Base-by-base conservation (phyloP, 73 alveolate species). In the Stentor coeruleus region DNA sequence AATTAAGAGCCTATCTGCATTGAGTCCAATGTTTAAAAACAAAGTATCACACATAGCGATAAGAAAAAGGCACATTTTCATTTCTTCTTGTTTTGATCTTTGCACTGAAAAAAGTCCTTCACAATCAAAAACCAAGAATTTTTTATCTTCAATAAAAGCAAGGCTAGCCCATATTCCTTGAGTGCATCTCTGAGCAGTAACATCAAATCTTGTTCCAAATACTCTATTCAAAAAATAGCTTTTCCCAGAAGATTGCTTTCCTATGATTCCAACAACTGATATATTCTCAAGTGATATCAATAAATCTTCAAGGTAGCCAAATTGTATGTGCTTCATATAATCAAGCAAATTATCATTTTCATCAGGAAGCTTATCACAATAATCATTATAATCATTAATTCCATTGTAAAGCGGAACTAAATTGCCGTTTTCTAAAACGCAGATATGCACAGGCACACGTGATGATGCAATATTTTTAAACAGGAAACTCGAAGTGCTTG, bases 151-250 rank as follows among this genome's bases (percentile, higher is more conserved):
- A 0, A 84, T 55, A 39, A 38, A 60, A 0, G 76, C 85, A 0
- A 91, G 15, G 11, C 89, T 74, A 85, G 73, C 59, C 95, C 97
- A 91, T n/a, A 91, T 90, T 2, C 97, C 97, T 58, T 91, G 94
- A 74, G 97, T 91, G 87, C 97, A 91, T 72, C 97, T 74, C 3
- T 90, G 72, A 2, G 97, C 88, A 26, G 94, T 86, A 0, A 91
- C 97, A 39, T 88, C 81, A 77, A 91, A 91, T 73, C 93, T 66
- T 73, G 94, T 89, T 30, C 97, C 97, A 76, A 91, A 88, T 4
- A 91, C 15, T 89, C 94, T 85, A 2, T 89, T 91, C 58, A 91
- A 38, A 20, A 89, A 76, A 82, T 86, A 89, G 42, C 94, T 89
- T 76, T 91, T 91, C 31, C 97, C 97, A 35, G 91, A 81, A 38